Evolutionary conservation across 1,284 basidiomycete genomes (phyloP).

Genomic region (Ustilago bromivora): DNA sequence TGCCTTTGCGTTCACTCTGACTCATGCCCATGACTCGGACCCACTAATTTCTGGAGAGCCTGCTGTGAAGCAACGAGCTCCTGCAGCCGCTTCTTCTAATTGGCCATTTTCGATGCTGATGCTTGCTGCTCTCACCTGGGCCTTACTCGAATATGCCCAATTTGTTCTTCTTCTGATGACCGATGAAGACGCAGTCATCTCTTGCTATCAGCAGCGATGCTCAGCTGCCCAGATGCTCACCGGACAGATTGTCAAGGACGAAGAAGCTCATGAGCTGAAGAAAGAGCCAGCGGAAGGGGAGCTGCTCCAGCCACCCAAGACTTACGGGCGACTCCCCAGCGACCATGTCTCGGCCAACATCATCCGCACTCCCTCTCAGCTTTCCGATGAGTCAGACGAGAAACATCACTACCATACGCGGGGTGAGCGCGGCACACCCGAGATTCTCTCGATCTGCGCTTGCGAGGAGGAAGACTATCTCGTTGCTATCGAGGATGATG

Average conservation of each 20-base stretch:
- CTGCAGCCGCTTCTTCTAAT: slow-evolving; percentile 3
- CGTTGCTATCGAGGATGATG: slow-evolving; percentile 30
- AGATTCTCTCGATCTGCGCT: slow-evolving; percentile 7
- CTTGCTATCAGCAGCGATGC: slow-evolving; percentile 22
- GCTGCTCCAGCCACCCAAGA: background rate
- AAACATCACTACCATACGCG: background rate
- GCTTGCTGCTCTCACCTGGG: slow-evolving; percentile 8
- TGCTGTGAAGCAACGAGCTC: background rate
- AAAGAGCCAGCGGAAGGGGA: background rate
- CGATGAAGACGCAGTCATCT: slow-evolving; percentile 12
- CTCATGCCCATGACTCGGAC: background rate
- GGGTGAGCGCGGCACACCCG: background rate
- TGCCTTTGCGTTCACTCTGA: background rate
- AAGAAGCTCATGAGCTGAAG: background rate
- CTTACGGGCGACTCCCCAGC: background rate
- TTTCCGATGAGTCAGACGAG: slow-evolving; percentile 4
- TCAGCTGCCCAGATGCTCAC: slow-evolving; percentile 8
- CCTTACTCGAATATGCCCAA: slow-evolving; percentile 21
- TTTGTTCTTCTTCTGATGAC: slow-evolving; percentile 19
- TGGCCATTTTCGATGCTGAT: slow-evolving; percentile 1
- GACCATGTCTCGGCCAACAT: slow-evolving; percentile 31
- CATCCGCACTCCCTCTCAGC: slow-evolving; percentile 16
- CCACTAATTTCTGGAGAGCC: background rate
- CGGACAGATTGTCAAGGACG: background rate
- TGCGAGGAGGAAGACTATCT: slow-evolving; percentile 27